Percentiles rank a stretch among this genome's conserved stretches.
Conservation (phyloP, 2,329 filamentous ascomycete genomes). For the Acrodontium crateriforme region DNA sequence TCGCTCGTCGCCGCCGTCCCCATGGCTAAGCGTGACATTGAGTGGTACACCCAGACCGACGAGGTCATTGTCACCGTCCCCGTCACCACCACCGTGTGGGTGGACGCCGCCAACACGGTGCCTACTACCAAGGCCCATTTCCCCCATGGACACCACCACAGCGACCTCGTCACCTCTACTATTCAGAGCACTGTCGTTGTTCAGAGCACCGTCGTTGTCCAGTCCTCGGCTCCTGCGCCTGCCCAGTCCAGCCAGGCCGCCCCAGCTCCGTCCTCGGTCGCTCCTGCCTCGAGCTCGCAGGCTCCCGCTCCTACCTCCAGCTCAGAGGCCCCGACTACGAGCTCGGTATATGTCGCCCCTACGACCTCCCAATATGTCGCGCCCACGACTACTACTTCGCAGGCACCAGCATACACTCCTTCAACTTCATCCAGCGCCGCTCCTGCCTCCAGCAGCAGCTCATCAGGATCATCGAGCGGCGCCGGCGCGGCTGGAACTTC, state of each 20-base stretch:
- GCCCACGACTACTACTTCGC: slow-evolving; percentile 5
- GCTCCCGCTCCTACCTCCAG: slow-evolving; percentile 10
- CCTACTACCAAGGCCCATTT: slow-evolving; percentile 12
- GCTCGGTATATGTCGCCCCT: slow-evolving; percentile 12
- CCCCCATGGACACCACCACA: slow-evolving; percentile 11
- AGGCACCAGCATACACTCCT: slow-evolving; percentile 2
- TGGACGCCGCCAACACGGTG: slow-evolving; percentile 8
- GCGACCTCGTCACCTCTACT: slow-evolving; percentile 5
- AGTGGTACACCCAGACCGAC: slow-evolving; percentile 36
- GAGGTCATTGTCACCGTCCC: slow-evolving; percentile 36
- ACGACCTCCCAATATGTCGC: slow-evolving; percentile 12
- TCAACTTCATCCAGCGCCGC: slow-evolving; percentile 8
- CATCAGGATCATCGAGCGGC: slow-evolving; percentile 6
- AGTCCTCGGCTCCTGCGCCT: slow-evolving; percentile 4
- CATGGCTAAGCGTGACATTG: slow-evolving; percentile 28
- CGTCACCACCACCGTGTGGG: slow-evolving; percentile 36
- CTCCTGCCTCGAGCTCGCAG: too few relatives aligned
- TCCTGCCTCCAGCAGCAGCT: slow-evolving; percentile 6
- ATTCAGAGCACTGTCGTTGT: slow-evolving; percentile 6
- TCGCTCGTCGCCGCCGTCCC: slow-evolving; percentile 18
- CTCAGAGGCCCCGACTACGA: slow-evolving; percentile 10
- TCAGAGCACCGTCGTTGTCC: slow-evolving; percentile 1
- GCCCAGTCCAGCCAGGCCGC: slow-evolving; percentile 2
- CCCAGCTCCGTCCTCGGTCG: slow-evolving; percentile 8
- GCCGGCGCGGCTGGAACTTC: slow-evolving; percentile 19